Percentiles rank a stretch among this genome's conserved stretches.
These are phyloP conservation scores for Lactifluus volemus DNA, from an alignment of 768 basidiomycete genomes.

Conservation along the genomic window DNA sequence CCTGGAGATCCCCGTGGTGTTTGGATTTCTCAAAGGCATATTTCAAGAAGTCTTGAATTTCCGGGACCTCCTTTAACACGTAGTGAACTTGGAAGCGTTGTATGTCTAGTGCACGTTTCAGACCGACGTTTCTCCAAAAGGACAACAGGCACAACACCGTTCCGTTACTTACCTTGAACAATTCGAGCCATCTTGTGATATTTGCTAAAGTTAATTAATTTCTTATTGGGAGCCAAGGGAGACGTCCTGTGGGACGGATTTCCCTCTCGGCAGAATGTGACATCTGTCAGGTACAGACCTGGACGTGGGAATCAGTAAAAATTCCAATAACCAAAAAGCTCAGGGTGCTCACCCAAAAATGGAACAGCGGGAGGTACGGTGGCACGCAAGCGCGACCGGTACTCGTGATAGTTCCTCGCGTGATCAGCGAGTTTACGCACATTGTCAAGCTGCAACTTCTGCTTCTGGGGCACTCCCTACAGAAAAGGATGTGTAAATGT, in stretches of 20 bases:
- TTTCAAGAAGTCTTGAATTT: conserved; percentile 75
- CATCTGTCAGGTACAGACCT: conserved; percentile 84
- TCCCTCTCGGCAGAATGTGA: conserved; percentile 94
- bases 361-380: conserved; percentile 91
- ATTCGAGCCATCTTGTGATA: conserved; percentile 87
- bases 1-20: conserved; percentile 74
- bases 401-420: conserved; percentile 83
- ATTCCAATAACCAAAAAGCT: background rate
- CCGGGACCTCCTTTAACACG: conserved; percentile 80
- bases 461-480: conserved; percentile 81
- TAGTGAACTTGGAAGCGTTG: conserved; percentile 87
- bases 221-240: conserved; percentile 63
- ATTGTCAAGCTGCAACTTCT: conserved; percentile 65
- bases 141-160: background rate
- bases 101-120: conserved; percentile 49
- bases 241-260: conserved; percentile 82
- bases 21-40: conserved; percentile 67
- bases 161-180: conserved; percentile 48
- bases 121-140: background rate
- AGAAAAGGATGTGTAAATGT: background rate
- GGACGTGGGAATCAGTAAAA: conserved; percentile 14
- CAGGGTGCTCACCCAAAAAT: conserved; percentile 63
- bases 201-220: conserved; percentile 92
- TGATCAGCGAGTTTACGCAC: conserved; percentile 87
- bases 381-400: conserved; percentile 78